These are phyloP conservation scores for Ajuga chamaepitys DNA, from an alignment of 257 asterid genomes.

Conservation along the genomic window DNA sequence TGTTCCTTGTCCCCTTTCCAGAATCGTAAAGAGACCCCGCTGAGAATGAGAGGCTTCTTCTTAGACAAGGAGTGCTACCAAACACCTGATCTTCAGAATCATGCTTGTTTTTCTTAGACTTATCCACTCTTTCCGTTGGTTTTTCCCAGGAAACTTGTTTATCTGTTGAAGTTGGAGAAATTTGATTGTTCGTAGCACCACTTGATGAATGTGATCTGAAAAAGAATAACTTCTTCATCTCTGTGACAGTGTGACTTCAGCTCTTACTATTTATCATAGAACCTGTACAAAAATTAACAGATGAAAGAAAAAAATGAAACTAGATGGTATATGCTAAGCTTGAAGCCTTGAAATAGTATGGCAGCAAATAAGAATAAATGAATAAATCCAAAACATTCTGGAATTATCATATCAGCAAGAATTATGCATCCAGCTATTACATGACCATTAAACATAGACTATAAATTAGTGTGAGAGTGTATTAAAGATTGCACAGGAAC, in stretches of 20 bases:
- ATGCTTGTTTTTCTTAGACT: slow-evolving; percentile 39
- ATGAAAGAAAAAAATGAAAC: background rate
- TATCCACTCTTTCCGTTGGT: slow-evolving; percentile 32
- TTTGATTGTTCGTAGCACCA: slow-evolving; percentile 26
- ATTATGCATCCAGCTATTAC: background rate
- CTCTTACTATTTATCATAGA: slow-evolving; percentile 27
- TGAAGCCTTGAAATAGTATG: slow-evolving; percentile 1
- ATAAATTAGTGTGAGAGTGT: background rate
- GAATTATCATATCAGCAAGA: background rate
- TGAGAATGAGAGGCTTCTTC: slow-evolving; percentile 85
- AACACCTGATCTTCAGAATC: slow-evolving; percentile 34
- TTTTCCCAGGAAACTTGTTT: slow-evolving; percentile 59
- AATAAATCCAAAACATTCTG: slow-evolving; percentile 2
- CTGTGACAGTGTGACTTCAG: slow-evolving; percentile 25
- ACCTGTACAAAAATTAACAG: slow-evolving; percentile 13
- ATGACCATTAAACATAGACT: background rate
- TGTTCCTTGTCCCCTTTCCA: slow-evolving; percentile 30
- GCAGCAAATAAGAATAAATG: slow-evolving; percentile 6
- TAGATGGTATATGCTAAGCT: background rate
- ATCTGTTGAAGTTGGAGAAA: slow-evolving; percentile 58
- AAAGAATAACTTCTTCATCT: slow-evolving; percentile 91
- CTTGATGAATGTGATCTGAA: slow-evolving; percentile 59
- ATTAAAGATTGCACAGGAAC: background rate
- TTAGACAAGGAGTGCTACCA: slow-evolving; percentile 49
- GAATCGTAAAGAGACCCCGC: slow-evolving; percentile 59